Base-by-base conservation (phyloP, 257 asterid species). In the Salvia hispanica region DNA sequence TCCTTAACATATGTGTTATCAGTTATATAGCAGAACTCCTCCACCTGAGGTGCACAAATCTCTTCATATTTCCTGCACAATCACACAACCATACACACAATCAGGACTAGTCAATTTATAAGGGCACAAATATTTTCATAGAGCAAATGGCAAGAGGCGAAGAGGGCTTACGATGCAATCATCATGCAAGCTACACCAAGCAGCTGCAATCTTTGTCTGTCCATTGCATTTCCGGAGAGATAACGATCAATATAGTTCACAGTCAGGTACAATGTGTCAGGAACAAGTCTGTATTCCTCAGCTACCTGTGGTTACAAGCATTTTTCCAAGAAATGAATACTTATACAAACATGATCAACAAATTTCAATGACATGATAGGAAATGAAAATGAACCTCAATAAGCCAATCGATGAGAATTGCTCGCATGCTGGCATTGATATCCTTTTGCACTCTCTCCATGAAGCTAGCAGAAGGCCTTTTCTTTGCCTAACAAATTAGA, bases 111-210 rank as follows among this genome's bases (percentile, higher is more conserved):
- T 4, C 21, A 47, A 13, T 40, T 7, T 40, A 21, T 21, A 21
- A 40, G 44, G 7, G 44, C 44, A 40, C 44, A 40, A 40, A 40
- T 40, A 9, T 40, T 10, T 40, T 16, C 4, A 36, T 31, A 52
- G 2, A 56, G 8, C 39, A 16, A 8, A 31, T 2, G 3, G 18
- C 3, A 9, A 36, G 13, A 52, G 33, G 50, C 15, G 54, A 16
- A 5, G 37, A 44, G 53, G 62, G 42, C 98, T 81, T 93, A 93
- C 97, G 97, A 81, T 51, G 99, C 99, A 55, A 93, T 88, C 97
- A 93, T 90, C 99, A 93, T 90, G 84, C 96, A 90, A 78, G 96
- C 88, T 15, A 90, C 95, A 52, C 97, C 97, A 65, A 93, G 96
- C 77, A 90, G 74, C 51, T 88, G 96, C 78, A 93, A 64, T 70